Evolutionary conservation across 1,284 basidiomycete genomes (phyloP).

Genomic region (Exobasidium cylindrosporum): DNA sequence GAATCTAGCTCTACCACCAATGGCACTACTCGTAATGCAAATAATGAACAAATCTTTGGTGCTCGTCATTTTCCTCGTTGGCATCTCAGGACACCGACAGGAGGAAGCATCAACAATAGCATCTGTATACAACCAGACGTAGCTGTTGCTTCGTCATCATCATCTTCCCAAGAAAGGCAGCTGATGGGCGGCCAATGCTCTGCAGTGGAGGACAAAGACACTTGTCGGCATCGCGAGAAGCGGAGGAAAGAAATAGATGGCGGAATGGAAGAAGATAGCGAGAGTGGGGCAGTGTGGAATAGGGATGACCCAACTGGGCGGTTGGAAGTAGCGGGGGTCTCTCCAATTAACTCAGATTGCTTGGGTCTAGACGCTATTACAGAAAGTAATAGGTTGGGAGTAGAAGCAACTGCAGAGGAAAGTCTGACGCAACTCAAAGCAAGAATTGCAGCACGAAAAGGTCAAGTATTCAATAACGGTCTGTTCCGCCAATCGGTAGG

Average conservation of each 20-base stretch:
- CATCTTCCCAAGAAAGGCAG: too few species aligned
- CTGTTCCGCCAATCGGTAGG: background rate
- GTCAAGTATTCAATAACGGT: background rate
- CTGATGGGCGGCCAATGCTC: background rate
- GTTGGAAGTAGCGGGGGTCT: background rate
- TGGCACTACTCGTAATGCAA: background rate
- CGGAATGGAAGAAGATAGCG: constrained; percentile 21
- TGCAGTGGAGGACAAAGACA: background rate
- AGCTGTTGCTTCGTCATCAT: background rate
- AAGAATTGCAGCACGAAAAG: background rate
- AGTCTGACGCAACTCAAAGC: background rate
- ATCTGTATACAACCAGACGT: constrained; percentile 59
- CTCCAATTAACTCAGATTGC: background rate
- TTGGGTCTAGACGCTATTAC: background rate
- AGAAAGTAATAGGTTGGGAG: background rate
- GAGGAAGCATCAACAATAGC: constrained; percentile 75
- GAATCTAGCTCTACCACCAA: background rate
- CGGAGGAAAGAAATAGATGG: background rate
- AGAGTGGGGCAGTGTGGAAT: background rate
- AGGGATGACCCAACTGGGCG: background rate
- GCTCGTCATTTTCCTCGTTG: constrained; percentile 32
- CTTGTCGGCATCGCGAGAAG: background rate
- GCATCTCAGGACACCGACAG: constrained; percentile 59
- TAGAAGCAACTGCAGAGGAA: background rate
- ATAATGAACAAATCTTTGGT: background rate